phyloP scores from a whole-genome alignment of 345 rosid genomes.

The Melaleuca alternifolia region DNA sequence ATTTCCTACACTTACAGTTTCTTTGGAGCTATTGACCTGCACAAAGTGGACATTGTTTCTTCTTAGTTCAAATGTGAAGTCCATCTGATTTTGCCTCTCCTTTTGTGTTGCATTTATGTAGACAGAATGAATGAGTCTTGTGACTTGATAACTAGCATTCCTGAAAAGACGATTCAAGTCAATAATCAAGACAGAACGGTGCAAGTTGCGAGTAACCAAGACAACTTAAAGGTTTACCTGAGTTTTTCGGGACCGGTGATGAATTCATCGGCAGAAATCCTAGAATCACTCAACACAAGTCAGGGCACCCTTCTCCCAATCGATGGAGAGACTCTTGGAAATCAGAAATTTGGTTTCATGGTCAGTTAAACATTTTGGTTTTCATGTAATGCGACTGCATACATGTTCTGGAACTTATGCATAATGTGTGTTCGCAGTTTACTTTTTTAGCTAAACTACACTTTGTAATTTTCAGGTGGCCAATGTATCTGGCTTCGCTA shows the following conservation, averaged over 20 bases:
- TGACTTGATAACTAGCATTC: slow-evolving; percentile 49
- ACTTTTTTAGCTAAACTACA: background rate
- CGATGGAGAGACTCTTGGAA: slow-evolving; percentile 34
- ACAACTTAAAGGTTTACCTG: slow-evolving; percentile 53
- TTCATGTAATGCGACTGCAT: no score
- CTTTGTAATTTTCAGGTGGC: slow-evolving; percentile 36
- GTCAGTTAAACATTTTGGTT: slow-evolving; percentile 13
- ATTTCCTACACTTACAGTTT: no score
- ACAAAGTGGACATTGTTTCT: no score
- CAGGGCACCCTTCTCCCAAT: slow-evolving; percentile 56
- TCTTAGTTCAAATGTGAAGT: no score
- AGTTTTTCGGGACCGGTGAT: slow-evolving; percentile 67
- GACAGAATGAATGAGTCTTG: slow-evolving; percentile 68
- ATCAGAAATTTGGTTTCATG: slow-evolving; percentile 71
- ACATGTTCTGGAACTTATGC: no score
- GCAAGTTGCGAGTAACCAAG: slow-evolving; percentile 57
- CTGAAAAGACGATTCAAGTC: slow-evolving; percentile 60
- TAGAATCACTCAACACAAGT: slow-evolving; percentile 32
- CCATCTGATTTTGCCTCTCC: no score
- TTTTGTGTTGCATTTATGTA: slow-evolving; percentile 1
- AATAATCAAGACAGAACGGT: slow-evolving; percentile 50
- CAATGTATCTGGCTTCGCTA: slow-evolving; percentile 38
- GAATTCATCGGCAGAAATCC: slow-evolving; percentile 57
- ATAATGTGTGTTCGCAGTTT: no score
- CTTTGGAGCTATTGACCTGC: no score